Percentiles rank a stretch among this genome's conserved stretches.
Conservation (phyloP, 2,329 filamentous ascomycete species). For the Pseudocercospora fuligena region DNA sequence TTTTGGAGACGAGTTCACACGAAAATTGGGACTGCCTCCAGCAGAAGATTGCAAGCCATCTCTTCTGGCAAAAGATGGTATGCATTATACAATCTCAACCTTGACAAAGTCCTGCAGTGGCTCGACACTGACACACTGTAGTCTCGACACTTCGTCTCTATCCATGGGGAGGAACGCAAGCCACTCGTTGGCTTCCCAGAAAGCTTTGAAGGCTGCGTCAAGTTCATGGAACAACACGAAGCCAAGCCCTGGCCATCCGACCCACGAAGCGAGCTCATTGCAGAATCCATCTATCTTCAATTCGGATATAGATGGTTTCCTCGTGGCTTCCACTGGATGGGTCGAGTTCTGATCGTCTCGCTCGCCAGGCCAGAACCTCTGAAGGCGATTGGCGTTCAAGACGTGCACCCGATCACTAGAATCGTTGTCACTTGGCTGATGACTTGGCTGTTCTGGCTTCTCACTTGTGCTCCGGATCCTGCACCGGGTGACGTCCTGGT, state of each 20-base stretch:
- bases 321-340: constrained; percentile 1
- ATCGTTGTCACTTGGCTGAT: constrained; percentile 1
- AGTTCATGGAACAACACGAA: constrained; percentile 3
- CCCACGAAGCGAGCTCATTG: constrained; percentile 10
- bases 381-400: neutral
- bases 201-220: neutral
- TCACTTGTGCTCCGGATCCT: constrained; percentile 10
- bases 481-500: constrained; percentile 1
- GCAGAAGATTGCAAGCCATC: constrained; percentile 8
- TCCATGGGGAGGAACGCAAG: constrained; percentile 5
- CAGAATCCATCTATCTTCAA: constrained; percentile 4
- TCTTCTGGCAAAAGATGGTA: constrained; percentile 2
- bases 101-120: neutral
- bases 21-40: constrained; percentile 6
- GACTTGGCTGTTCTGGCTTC: constrained; percentile 10
- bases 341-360: neutral
- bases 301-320: constrained; percentile 8
- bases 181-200: constrained; percentile 7
- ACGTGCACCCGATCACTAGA: constrained; percentile 6
- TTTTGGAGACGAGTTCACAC: constrained; percentile 8
- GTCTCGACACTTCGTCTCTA: constrained; percentile 3
- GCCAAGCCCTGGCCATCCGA: neutral
- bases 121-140: neutral
- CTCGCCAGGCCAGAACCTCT: neutral
- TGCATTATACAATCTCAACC: neutral